Base-by-base conservation (phyloP, 352 stramenopile genomes). In the Aphanomyces astaci region DNA sequence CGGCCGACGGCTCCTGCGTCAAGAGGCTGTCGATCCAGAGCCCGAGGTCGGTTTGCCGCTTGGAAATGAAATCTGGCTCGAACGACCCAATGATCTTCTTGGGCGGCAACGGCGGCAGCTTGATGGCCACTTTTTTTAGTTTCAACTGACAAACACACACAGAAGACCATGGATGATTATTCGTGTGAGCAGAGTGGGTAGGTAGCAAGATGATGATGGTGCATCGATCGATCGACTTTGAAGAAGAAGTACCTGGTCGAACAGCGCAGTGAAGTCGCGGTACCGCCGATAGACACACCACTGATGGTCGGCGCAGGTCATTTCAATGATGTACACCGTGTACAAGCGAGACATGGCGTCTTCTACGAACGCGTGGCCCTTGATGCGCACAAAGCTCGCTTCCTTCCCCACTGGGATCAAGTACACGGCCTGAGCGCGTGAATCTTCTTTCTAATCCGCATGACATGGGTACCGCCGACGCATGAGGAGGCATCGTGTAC, bases 281-380 rank as follows among this genome's bases (percentile, higher is more conserved):
- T 94, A 94, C 22, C 86, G 75, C 19, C 86, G 82, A 66, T 93
- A 95, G 53, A 94, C 90, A 28, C 87, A 71, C 87, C 85, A 95
- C 25, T 70, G 88, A 32, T 86, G 81, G 71, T 90, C 81, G 17
- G 76, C 73, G 70, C 84, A 93, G 3, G 81, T 78, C 80, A 93
- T 88, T 67, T 90, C 84, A 62, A 90, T 81, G 33, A 78, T 68
- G 67, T 91, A 93, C 39, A 93, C 81, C 0, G 84, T 93, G 64
- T 91, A 93, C 52, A 93, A 63, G n/a, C 84, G 80, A 59, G 77
- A 87, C 2, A 80, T 83, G 24, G 73, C 56, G 63, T 93, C 84
- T 59, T 91, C 88, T 2, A 86, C 82, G 64, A 93, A 93, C 0
- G 80, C 78, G 66, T 92, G 80, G 31, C 80, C 82, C 27, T 73